These are phyloP conservation scores for Podospora comata DNA, from an alignment of 495 filamentous ascomycete genomes.

Conservation along the genomic window DNA sequence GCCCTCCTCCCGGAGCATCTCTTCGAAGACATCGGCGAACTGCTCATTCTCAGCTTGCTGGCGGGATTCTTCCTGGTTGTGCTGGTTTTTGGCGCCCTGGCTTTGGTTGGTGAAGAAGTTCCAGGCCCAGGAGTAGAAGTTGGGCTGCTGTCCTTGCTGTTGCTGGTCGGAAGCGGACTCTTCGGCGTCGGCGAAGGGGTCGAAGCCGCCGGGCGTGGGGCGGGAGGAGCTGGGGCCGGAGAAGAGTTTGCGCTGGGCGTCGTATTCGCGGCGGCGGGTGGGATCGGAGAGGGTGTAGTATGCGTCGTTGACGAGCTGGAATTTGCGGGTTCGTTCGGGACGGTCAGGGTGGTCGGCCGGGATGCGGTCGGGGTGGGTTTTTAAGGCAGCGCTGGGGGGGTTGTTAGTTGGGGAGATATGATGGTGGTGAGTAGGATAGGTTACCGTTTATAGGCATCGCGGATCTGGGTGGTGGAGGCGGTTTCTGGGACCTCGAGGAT, in stretches of 20 bases:
- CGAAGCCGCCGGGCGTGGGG: slow-evolving; percentile 33
- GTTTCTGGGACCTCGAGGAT: slow-evolving; percentile 70
- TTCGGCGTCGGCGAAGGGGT: slow-evolving; percentile 53
- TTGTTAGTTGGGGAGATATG: slow-evolving; percentile 10
- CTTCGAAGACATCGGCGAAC: slow-evolving; percentile 90
- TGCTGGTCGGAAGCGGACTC: slow-evolving; percentile 39
- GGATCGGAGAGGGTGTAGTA: slow-evolving; percentile 92
- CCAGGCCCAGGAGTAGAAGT: slow-evolving; percentile 48
- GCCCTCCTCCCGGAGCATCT: slow-evolving; percentile 95
- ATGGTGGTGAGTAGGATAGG: neutral
- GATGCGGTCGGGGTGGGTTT: slow-evolving; percentile 92
- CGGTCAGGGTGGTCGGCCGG: slow-evolving; percentile 81
- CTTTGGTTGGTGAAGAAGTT: slow-evolving; percentile 45
- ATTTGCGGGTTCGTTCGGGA: slow-evolving; percentile 75
- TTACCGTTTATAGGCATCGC: slow-evolving; percentile 90
- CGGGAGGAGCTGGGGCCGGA: slow-evolving; percentile 23
- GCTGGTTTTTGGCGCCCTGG: neutral
- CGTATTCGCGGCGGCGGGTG: slow-evolving; percentile 80
- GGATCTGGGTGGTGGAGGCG: slow-evolving; percentile 79
- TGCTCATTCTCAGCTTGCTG: slow-evolving; percentile 62
- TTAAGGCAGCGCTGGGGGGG: slow-evolving; percentile 72
- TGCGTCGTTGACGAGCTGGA: slow-evolving; percentile 96
- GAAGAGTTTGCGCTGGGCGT: slow-evolving; percentile 58
- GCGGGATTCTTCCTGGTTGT: slow-evolving; percentile 24
- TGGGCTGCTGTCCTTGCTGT: slow-evolving; percentile 28